Evolutionary conservation across 1,139 yeast species (phyloP), one percentile per base, ranked within the genome.

Genomic region (Hemisphaericaspora subhashii): DNA sequence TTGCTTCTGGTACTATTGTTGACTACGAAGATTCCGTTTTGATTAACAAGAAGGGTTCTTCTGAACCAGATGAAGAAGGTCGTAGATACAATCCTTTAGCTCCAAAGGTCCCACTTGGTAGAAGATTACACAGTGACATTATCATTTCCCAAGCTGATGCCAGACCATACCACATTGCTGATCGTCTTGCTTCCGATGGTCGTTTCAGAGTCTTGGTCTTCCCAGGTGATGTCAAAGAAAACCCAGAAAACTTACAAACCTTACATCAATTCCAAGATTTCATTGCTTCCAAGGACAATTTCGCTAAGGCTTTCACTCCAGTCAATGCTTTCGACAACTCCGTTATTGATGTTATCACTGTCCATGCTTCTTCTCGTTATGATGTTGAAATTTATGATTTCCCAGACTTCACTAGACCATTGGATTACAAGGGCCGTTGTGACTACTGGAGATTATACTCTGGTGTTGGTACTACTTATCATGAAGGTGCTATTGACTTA

Each of bases 1-100:
- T 62, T 48, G 64, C 67, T 8, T 57, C 64, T n/a, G 68, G 68
- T 30, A 53, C 60, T 14, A 56, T 53, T 34, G 62, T 58, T 18
- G 64, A 62, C 44, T 62, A 62, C 41, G 33, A 39, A 14, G 46
- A 46, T 16, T 60, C 66, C 6, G 13, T 47, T 7, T 36, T 53
- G 35, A 44, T 47, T 16, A 25, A 37, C 25, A 41, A 41, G 20
- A 22, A 34, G 25, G 38, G 38, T 31, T 29, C 34, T 16, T 17
- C 18, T 6, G 25, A 25, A 5, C 26, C 31, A 10, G 47, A 42
- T 27, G 43, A 29, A 18, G 36, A 41, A 16, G 38, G 38, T 15
- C 31, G 41, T 23, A 32, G 30, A 2, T 35, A 31, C 24, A 36
- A 36, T 27, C 34, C 40, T 14, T 38, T 48, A 20, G 66, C 66